Conservation (phyloP, 179 eudicot genomes). For the Drosera spatulata region DNA sequence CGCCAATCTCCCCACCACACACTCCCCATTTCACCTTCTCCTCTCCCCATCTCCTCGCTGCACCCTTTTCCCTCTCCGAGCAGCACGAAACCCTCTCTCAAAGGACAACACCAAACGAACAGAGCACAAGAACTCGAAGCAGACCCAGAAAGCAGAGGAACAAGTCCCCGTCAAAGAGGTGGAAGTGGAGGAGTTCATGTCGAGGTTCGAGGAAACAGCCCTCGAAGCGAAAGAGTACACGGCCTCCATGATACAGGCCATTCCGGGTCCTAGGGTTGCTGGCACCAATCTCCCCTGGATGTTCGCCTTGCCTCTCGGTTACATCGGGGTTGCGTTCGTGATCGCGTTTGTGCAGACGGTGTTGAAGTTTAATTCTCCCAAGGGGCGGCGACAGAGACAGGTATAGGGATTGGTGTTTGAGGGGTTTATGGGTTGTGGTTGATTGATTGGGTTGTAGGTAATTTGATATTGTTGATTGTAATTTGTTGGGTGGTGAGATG, state of each 20-base stretch:
- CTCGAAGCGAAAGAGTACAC: slow-evolving; percentile 85
- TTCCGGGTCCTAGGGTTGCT: slow-evolving; percentile 86
- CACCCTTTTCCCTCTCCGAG: too few species aligned
- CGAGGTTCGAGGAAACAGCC: slow-evolving; percentile 89
- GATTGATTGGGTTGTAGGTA: too few species aligned
- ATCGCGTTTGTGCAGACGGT: slow-evolving; percentile 51
- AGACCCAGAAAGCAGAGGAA: slow-evolving; percentile 1
- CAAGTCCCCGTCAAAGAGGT: slow-evolving; percentile 15
- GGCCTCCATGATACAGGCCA: slow-evolving; percentile 70
- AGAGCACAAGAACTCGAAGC: neutral
- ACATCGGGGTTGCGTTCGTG: slow-evolving; percentile 48
- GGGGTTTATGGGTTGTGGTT: too few species aligned
- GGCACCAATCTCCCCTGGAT: slow-evolving; percentile 65
- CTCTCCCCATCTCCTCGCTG: too few species aligned
- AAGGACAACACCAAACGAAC: too few species aligned
- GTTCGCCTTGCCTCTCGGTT: slow-evolving; percentile 66
- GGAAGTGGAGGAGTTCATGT: slow-evolving; percentile 70
- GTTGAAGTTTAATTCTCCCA: slow-evolving; percentile 55
- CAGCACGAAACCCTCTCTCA: too few species aligned
- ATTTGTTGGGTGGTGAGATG: too few species aligned
- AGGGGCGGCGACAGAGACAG: slow-evolving; percentile 49
- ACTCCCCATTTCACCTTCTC: too few species aligned
- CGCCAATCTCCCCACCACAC: too few species aligned
- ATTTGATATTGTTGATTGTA: too few species aligned
- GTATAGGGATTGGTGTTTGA: slow-evolving; percentile 11